Base-by-base conservation (phyloP, 805 yeast species). In the Kurtzmaniella cleridarum region DNA sequence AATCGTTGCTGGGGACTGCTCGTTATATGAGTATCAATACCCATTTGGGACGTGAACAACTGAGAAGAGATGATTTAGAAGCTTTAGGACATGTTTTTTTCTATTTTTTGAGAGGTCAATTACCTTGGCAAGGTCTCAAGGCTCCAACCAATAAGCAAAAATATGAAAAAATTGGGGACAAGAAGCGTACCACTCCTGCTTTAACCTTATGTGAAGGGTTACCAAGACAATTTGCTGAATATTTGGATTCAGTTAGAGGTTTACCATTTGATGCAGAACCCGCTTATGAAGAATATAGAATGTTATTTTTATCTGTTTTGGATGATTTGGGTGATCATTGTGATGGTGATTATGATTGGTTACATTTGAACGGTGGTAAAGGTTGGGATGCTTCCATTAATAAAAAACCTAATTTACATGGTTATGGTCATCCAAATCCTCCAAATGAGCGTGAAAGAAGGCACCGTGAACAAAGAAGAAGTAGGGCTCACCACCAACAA, bases 121-220 rank as follows among this genome's bases (percentile, higher is more conserved):
- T 84, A 55, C 95, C 95, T 34, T 84, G 95, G 95, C 95, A 84
- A 63, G 95, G 95, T n/a, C 65, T 84, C 43, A 84, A 84, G 60
- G 93, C 91, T 1, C 88, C 88, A 42, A 84, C 87, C n/a, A 84
- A 84, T 58, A 84, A 85, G 57, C 75, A 79, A 47, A 84, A 84
- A 58, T 84, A 84, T 56, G 93, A 85, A 59, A 84, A 84, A 55
- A 85, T 85, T 58, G 93, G 93, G 23, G 84, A 83, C 47, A 83
- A 83, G 52, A 85, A 85, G 59, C 81, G 82, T 54, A 71, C 81
- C 12, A 79, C 89, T 1, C 74, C 80, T 11, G 78, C 84, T 7
- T 69, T 67, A 34, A 81, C 79, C 35, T 60, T 81, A 40, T 75
- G 86, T 51, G 73, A 72, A 36, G 79, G 78, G 17, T 71, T 84